Base-by-base conservation (phyloP, 2,329 filamentous ascomycete species). In the Fusarium chaquense region DNA sequence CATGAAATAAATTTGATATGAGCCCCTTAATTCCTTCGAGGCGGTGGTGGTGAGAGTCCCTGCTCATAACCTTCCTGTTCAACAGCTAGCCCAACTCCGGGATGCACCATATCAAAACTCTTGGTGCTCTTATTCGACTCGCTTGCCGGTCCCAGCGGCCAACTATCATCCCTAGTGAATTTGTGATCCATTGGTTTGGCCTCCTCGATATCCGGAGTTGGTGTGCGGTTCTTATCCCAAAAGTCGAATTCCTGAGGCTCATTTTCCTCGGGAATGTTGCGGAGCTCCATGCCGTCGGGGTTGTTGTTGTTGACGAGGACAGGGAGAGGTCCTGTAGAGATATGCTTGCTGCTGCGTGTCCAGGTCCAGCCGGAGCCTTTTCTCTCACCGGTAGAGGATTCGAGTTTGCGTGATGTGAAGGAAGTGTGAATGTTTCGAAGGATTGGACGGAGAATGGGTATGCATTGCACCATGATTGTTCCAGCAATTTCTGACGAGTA, bases 381-480 rank as follows among this genome's bases (percentile, higher is more conserved):
- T 35, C 50, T 56, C n/a, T 66, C 70, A 30, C 62, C 68, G 20
- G 45, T 60, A 5, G 61, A 59, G 5, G 71, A 73, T 22, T 60
- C 67, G 15, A 75, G 64, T 35, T 61, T 71, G 40, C 62, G 62
- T 4, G 73, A 75, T 10, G 73, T 75, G 10, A 71, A 40, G 20
- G 73, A 73, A 18, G 67, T 73, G 58, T 74, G 72, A 2, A 75
- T 67, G 35, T 73, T 72, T 46, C 68, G 66, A 8, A 86, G 65
- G 22, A 86, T 79, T 0, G 84, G 83, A 12, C 85, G 81, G 10
- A 86, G 71, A 18, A 87, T 81, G 3, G 85, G 85, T 4, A 87
- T 82, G 62, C 83, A 86, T 68, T 86, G 84, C 6, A 86, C 85
- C 44, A 87, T 85, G 67, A 87, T 85, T 28, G 85, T 86, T 55